Base-by-base conservation (phyloP, 352 stramenopile species). In the Pythium dissimile region DNA sequence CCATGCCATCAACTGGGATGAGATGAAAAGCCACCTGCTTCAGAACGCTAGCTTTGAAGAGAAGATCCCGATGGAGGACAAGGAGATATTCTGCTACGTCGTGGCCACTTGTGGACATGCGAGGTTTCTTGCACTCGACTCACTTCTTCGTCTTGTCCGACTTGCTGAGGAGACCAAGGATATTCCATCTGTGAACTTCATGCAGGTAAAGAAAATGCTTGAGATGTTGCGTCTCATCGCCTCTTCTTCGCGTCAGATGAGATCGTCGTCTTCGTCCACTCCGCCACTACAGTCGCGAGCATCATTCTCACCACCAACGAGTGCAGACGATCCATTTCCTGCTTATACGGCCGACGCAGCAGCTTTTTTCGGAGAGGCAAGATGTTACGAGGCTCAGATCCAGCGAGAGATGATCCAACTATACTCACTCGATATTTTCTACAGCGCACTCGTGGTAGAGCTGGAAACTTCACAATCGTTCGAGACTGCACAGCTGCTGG, bases 1-100 rank as follows among this genome's bases (percentile, higher is more conserved):
- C 30, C 56, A 82, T 20, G 39, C 69, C 56, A 78, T 92, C 31
- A 79, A 82, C 59, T 92, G 79, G 81, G 62, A 79, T 31, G 66
- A 75, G 3, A 57, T 87, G 24, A 66, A 69, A 43, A 62, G 63
- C 16, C 73, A 84, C 35, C 49, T 89, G 5, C 42, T 72, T 39
- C 54, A 76, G 30, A 83, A 87, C 54, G 53, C 71, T 20, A 72
- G 78, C 43, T 88, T 87, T 38, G 64, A 65, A 5, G 48, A 68
- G 27, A 73, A 72, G 24, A 56, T 75, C 12, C 63, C 66, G 2
- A 18, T 59, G 13, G 72, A 85, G 70, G 77, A 92, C 55, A 88
- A 72, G 41, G 69, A 69, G 38, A 75, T 92, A 18, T 88, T 88
- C 43, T 84, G 66, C 31, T 62, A 77, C 21, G 62, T 92, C 44